These are phyloP conservation scores for Aspergillus sp. DNA, from an alignment of 2,329 filamentous ascomycete species.

Conservation along the genomic window DNA sequence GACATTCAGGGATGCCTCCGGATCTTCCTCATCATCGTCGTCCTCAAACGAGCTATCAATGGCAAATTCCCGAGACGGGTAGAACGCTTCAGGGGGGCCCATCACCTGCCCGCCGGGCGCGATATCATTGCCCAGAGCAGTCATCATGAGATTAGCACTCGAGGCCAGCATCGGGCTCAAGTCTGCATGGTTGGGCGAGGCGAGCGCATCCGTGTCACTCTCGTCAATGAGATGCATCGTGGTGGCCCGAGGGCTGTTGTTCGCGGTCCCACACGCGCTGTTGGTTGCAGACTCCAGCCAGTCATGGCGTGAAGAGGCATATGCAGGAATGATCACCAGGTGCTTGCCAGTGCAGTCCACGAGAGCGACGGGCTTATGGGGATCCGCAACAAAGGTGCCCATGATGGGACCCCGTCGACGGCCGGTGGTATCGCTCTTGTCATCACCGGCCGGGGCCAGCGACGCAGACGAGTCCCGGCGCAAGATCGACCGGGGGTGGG, in stretches of 20 bases:
- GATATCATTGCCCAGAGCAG: conserved; percentile 58
- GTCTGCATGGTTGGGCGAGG: conserved; percentile 35
- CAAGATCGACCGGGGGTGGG: conserved; percentile 49
- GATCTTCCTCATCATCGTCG: conserved; percentile 64
- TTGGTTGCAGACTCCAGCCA: conserved; percentile 44
- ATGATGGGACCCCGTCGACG: conserved; percentile 46
- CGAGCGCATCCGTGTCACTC: conserved; percentile 43
- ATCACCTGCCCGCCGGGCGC: conserved; percentile 60
- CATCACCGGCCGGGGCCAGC: conserved; percentile 43
- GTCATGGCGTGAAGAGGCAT: conserved; percentile 45
- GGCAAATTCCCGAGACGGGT: conserved; percentile 58
- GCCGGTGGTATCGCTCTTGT: conserved; percentile 28
- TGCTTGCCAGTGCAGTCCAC: conserved; percentile 48
- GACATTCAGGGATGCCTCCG: conserved; percentile 60
- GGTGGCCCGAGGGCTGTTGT: conserved; percentile 41
- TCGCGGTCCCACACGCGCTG: conserved; percentile 41
- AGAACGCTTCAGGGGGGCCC: conserved; percentile 73
- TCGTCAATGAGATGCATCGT: conserved; percentile 42
- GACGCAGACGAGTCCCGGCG: conserved; percentile 47
- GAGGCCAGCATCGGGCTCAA: conserved; percentile 61
- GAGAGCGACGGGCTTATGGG: conserved; percentile 47
- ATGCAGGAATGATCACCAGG: conserved; percentile 47
- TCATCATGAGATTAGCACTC: conserved; percentile 74
- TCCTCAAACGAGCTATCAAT: conserved; percentile 60
- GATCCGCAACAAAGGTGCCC: conserved; percentile 48